Evolutionary conservation across 495 filamentous ascomycete genomes (phyloP), one percentile per base, ranked within the genome.

Genomic region (Collariella sp.): DNA sequence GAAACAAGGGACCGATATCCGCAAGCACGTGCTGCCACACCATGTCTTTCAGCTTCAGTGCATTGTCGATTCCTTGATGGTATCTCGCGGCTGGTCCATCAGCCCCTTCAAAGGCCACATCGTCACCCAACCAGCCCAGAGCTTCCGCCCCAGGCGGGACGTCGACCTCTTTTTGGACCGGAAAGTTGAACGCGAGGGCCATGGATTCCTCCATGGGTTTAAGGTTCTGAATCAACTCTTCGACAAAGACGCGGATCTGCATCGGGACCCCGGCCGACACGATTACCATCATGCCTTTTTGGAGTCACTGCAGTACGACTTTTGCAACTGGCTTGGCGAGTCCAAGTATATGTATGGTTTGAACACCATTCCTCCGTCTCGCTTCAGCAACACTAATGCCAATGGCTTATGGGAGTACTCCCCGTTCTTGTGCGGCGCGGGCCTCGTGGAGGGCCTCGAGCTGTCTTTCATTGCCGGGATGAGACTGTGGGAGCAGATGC

Each of bases 371-470:
- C 65, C 72, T 7, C 68, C 72, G 44, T 73, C 72, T 33, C 72
- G 70, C 11, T 76, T 79, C 46, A 61, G 67, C 23, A 56, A 59
- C 10, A 71, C 65, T 19, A 68, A 74, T 49, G 26, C 67, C 1
- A 78, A 77, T 50, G 74, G 73, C 3, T 64, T 78, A 39, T 77
- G 72, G 75, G 69, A 72, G 33, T 78, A 76, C 48, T 78, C 72
- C 16, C 77, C 75, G 2, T 77, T 72, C 56, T 66, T 78, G 15
- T 78, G 75, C 43, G 73, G 73, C 7, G 68, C 66, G 4, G 73
- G 75, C 3, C 65, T 78, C 6, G 55, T 55, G 15, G 73, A 77
- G 57, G 70, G 46, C 6, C 66, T 78, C 2, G 61, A 69, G 20
- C 41, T 67, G 31, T 60, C 61, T 1, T 75, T 72, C 49, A 31